phyloP scores from a whole-genome alignment of 257 asterid species.

The Ophiorrhiza pumila region DNA sequence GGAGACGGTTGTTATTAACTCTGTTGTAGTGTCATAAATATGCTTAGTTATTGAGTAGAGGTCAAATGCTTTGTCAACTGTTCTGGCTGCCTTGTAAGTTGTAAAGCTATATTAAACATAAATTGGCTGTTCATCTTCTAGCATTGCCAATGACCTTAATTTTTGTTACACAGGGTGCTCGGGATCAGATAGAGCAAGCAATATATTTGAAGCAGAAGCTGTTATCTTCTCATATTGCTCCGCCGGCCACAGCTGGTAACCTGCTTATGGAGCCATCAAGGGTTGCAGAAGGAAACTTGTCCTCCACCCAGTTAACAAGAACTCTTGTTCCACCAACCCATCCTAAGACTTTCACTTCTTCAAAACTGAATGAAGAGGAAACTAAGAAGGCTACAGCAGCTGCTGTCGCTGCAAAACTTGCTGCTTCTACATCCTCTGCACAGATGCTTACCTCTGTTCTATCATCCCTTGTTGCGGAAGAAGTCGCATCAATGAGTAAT shows the following conservation, averaged over 20 bases:
- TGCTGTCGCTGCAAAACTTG: slow-evolving; percentile 87
- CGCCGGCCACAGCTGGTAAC: slow-evolving; percentile 24
- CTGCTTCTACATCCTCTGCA: slow-evolving; percentile 87
- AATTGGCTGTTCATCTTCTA: neutral
- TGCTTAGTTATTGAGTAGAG: neutral
- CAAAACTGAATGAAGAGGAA: slow-evolving; percentile 58
- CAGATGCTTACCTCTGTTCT: slow-evolving; percentile 88
- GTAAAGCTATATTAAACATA: no score
- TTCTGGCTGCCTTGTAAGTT: neutral
- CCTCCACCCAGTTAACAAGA: slow-evolving; percentile 33
- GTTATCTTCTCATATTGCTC: slow-evolving; percentile 27
- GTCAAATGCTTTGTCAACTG: neutral
- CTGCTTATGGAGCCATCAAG: slow-evolving; percentile 26
- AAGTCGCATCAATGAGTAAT: slow-evolving; percentile 69
- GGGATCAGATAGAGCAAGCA: slow-evolving; percentile 53
- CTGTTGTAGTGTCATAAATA: neutral
- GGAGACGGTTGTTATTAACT: neutral
- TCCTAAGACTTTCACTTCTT: slow-evolving; percentile 33
- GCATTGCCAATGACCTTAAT: neutral
- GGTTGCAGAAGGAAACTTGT: slow-evolving; percentile 30
- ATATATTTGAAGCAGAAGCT: slow-evolving; percentile 43
- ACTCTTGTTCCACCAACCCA: slow-evolving; percentile 32
- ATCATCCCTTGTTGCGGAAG: slow-evolving; percentile 90
- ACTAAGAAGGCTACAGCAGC: slow-evolving; percentile 84
- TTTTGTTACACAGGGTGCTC: slow-evolving; percentile 55